Evolutionary conservation across 2,329 filamentous ascomycete genomes (phyloP).

Genomic region (Lachnellula hyalina): DNA sequence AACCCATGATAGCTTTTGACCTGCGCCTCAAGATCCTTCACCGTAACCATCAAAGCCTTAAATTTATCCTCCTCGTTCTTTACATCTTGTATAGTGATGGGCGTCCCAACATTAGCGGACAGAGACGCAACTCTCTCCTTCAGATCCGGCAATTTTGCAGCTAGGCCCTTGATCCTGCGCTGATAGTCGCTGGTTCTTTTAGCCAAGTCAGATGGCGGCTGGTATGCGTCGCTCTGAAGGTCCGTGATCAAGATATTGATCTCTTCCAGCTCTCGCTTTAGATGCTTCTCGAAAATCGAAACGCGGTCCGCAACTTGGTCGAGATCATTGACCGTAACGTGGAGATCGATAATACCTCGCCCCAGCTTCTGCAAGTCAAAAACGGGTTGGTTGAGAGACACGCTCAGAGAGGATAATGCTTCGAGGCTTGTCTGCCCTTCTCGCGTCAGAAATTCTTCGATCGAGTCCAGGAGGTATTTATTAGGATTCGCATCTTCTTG

Average conservation of each 20-base stretch:
- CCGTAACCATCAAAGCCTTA: constrained; percentile 49
- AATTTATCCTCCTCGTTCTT: constrained; percentile 54
- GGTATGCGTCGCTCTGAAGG: constrained; percentile 43
- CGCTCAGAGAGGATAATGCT: constrained; percentile 50
- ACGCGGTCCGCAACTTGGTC: constrained; percentile 53
- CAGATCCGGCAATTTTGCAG: constrained; percentile 63
- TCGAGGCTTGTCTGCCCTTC: constrained; percentile 54
- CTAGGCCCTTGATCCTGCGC: constrained; percentile 62
- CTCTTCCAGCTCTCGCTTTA: constrained; percentile 45
- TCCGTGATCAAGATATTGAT: constrained; percentile 38
- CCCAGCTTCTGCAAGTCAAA: constrained; percentile 43
- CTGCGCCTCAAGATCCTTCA: constrained; percentile 56
- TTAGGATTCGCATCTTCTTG: constrained; percentile 32
- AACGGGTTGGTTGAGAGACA: constrained; percentile 39
- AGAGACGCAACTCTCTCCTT: constrained; percentile 46
- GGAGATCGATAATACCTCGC: constrained; percentile 49
- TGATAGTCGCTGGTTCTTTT: constrained; percentile 70
- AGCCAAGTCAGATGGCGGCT: constrained; percentile 52
- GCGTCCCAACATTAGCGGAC: constrained; percentile 11
- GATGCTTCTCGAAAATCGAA: constrained; percentile 48
- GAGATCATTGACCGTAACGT: constrained; percentile 45
- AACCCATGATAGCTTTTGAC: constrained; percentile 65
- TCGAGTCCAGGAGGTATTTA: constrained; percentile 42
- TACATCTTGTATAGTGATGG: constrained; percentile 51
- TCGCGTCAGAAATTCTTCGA: constrained; percentile 49